Base-by-base conservation (phyloP, 768 basidiomycete species). In the Tremella mesenterica region DNA sequence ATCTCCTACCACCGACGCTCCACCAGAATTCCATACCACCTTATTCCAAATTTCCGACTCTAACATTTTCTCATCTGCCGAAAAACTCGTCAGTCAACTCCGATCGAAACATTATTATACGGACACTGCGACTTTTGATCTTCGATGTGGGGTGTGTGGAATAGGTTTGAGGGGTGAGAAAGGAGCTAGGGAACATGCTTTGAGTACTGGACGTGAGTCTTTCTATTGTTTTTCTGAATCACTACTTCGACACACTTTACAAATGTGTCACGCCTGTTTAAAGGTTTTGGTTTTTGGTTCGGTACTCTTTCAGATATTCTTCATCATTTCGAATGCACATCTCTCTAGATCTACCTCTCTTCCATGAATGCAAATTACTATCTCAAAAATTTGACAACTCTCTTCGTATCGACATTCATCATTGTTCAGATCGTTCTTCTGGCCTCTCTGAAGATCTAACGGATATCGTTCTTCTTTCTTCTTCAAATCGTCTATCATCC, bases 131-230 rank as follows among this genome's bases (percentile, higher is more conserved):
- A 93, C 86, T 3, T 96, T 96, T 70, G 87, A 90, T 73, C 73
- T 96, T 41, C 85, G 84, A 64, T 65, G 65, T 29, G 56, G 58
- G 83, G 77, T 85, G 47, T 97, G 92, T 65, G 81, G 85, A 16
- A 77, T 82, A 63, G 90, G 88, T 0, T 75, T 97, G 59, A 92
- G 85, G 62, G 93, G 93, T 29, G 92, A 97, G 76, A 96, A 91
- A 65, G 91, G 83, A 56, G 93, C 93, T 1, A 81, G 87, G 30
- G 80, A 80, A 44, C 93, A 97, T 70, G 93, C 93, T 4, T 80
- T 80, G 63, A 77, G 82, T 72, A 95, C 90, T 0, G 89, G 92
- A 0, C 92, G 95, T 73, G 79, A 64, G 70, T 66, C 12, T 18
- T 14, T 18, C 16, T 30, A 29, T 4, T 12, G 14, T 23, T 47